phyloP scores from a whole-genome alignment of 2,329 filamentous ascomycete species.

The Talaromyces sp. region DNA sequence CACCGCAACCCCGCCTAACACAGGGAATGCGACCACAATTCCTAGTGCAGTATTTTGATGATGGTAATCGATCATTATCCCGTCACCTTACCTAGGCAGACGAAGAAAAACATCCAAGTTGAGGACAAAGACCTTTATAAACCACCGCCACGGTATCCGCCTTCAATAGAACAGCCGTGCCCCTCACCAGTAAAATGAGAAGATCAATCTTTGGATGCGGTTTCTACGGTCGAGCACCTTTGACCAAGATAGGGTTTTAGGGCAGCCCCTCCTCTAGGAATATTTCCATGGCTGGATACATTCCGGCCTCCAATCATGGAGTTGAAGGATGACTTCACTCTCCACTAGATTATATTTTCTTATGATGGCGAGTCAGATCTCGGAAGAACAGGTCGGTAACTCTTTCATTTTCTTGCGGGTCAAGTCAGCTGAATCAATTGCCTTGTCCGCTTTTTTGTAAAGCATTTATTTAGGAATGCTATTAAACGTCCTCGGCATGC shows the following conservation, averaged over 20 bases:
- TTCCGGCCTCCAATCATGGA: not conserved
- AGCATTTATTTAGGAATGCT: not conserved
- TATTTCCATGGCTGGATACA: not conserved
- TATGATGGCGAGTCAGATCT: not conserved
- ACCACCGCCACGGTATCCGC: not conserved
- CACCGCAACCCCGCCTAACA: constrained; percentile 27
- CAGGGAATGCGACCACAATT: constrained; percentile 27
- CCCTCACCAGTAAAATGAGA: not conserved
- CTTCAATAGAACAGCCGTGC: not conserved
- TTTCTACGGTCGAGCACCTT: too few relatives aligned
- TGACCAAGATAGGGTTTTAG: not conserved
- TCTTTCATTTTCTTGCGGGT: not conserved
- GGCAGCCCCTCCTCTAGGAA: too few relatives aligned
- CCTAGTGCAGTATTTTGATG: constrained; percentile 28
- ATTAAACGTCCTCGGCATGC: too few relatives aligned
- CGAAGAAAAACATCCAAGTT: not conserved
- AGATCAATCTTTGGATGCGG: not conserved
- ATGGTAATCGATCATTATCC: constrained; percentile 24
- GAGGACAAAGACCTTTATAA: not conserved
- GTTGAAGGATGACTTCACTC: not conserved
- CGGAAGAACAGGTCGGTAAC: not conserved
- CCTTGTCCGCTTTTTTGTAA: not conserved
- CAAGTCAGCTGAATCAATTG: not conserved
- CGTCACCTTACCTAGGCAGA: not conserved
- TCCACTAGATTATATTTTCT: not conserved